Evolutionary conservation across 345 rosid genomes (phyloP), one percentile per base, ranked within the genome.

Genomic region (Citrus trifoliata): DNA sequence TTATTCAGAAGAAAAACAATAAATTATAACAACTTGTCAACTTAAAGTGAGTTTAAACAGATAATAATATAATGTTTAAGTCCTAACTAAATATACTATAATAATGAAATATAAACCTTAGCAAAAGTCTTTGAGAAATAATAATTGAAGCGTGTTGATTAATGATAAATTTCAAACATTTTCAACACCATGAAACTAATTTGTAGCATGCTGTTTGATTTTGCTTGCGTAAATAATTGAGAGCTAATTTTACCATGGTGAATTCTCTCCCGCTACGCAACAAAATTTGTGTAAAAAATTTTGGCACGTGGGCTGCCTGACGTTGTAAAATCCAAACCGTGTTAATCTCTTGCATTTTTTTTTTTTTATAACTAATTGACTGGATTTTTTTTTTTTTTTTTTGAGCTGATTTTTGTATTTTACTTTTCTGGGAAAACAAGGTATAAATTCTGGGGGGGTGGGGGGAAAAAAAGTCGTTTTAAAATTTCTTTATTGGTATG

Each of bases 281-380:
- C 18, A 66, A 51, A 28, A 28, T 3, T 19, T 65, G 46, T 30
- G 8, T 4, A 40, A 58, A 28, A 6, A 65, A 33, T 19, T 42
- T 28, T 28, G 27, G 19, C 80, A 73, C 77, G 76, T 73, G 53
- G 79, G 78, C 81, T 70, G 83, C 74, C 73, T 59, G 46, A 28
- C 40, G 13, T n/a, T 24, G 25, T 46, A 63, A 78, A 61, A 6
- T 40, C 67, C 79, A 79, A 68, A 25, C 76, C 42, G 28, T 21
- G 46, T 76, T 70, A 12, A 28, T 6, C 51, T 22, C n/a, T 32
- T 60, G 19, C 7, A 5, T 35, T 35, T 35, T 35, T 35, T 4
- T 74, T 38, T 60, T 19, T 37, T 32, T 10, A 37, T 7, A 37
- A 37, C 9, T 5, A 0, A 7, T 38, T 55, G 16, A 35, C 33